A percentile compares a stretch with the other conserved stretches of the same genome.
Conservation (phyloP, 2,329 filamentous ascomycete species). For the Karstenula rhodostoma region DNA sequence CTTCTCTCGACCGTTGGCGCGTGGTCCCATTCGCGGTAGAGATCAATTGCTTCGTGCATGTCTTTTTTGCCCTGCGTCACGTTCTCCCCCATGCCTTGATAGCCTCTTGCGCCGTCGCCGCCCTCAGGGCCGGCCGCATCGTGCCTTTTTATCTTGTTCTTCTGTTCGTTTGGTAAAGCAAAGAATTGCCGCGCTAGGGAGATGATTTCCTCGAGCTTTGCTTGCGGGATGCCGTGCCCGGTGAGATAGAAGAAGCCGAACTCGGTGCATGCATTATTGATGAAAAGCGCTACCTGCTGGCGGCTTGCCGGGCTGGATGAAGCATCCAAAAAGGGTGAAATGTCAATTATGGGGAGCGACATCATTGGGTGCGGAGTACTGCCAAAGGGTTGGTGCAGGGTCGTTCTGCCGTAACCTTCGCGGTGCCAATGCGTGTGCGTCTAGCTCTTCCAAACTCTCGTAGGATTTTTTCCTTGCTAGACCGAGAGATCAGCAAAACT, state of each 20-base stretch:
- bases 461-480: neutral
- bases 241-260: conserved; percentile 56
- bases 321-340: conserved; percentile 48
- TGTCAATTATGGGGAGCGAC: conserved; percentile 52
- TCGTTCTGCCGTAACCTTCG: neutral
- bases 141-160: conserved; percentile 46
- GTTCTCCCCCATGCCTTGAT: conserved; percentile 50
- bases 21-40: conserved; percentile 48
- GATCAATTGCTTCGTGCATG: conserved; percentile 52
- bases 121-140: conserved; percentile 42
- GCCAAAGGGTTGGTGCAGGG: neutral
- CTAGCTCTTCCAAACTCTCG: neutral
- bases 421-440: neutral
- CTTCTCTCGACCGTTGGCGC: conserved; percentile 23
- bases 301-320: conserved; percentile 24
- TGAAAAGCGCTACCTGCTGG: conserved; percentile 38
- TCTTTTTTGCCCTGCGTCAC: conserved; percentile 46
- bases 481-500: too few relatives aligned
- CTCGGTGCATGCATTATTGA: conserved; percentile 47
- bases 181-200: conserved; percentile 47
- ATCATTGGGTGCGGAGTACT: neutral
- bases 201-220: conserved; percentile 38
- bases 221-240: conserved; percentile 49
- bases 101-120: conserved; percentile 49
- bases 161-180: conserved; percentile 34